Percentiles rank a stretch among this genome's conserved stretches.
These are phyloP conservation scores for Trichoderma lentiforme DNA, from an alignment of 2,329 filamentous ascomycete genomes.

Conservation along the genomic window DNA sequence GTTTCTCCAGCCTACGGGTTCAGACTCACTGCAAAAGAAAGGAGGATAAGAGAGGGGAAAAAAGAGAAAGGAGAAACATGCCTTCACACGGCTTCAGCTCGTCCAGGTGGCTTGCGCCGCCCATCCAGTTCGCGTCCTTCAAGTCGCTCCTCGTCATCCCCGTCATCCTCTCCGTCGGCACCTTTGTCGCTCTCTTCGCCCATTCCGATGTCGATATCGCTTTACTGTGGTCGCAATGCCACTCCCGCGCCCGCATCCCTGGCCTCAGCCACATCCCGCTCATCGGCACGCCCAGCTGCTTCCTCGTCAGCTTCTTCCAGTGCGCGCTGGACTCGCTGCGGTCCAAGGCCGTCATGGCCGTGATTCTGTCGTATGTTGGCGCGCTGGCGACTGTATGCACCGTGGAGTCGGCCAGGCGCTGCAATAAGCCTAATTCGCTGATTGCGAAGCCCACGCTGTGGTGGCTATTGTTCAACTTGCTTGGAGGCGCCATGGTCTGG, in stretches of 20 bases:
- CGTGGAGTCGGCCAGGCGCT: slow-evolving; percentile 48
- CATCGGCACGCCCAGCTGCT: slow-evolving; percentile 47
- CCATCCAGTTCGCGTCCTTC: slow-evolving; percentile 52
- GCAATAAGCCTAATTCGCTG: slow-evolving; percentile 35
- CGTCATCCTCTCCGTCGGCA: slow-evolving; percentile 44
- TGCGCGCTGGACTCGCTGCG: slow-evolving; percentile 42
- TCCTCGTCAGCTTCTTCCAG: slow-evolving; percentile 49
- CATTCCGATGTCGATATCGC: slow-evolving; percentile 50
- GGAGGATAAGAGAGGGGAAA: neutral
- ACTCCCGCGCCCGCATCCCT: slow-evolving; percentile 45
- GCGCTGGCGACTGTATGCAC: slow-evolving; percentile 47
- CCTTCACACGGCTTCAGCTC: neutral
- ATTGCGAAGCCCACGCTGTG: slow-evolving; percentile 38
- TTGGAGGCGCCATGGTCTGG: slow-evolving; percentile 51
- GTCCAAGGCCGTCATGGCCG: slow-evolving; percentile 39
- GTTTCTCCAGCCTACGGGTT: neutral
- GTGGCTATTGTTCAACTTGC: slow-evolving; percentile 48
- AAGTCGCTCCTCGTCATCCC: slow-evolving; percentile 51
- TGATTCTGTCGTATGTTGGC: slow-evolving; percentile 43
- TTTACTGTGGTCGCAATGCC: slow-evolving; percentile 53
- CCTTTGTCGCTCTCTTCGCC: slow-evolving; percentile 40
- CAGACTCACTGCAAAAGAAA: neutral
- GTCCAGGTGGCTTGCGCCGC: slow-evolving; percentile 28
- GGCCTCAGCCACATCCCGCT: slow-evolving; percentile 43
- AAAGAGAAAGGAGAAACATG: neutral